Percentiles rank a stretch among this genome's conserved stretches.
These are phyloP conservation scores for Fusarium scirpi DNA, from an alignment of 2,329 filamentous ascomycete species.

Conservation along the genomic window DNA sequence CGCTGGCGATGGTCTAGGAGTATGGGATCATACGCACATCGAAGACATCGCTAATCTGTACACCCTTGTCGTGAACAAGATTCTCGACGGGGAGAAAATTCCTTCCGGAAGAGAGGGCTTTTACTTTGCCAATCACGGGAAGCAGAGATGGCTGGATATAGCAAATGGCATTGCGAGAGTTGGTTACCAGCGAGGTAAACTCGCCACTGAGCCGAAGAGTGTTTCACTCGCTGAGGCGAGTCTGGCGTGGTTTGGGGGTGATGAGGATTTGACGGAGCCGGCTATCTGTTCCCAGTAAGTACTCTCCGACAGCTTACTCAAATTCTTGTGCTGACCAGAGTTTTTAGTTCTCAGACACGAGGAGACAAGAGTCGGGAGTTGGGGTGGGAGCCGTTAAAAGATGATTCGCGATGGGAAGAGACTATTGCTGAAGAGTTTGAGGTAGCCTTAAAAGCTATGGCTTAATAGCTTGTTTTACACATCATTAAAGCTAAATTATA, in stretches of 20 bases:
- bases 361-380: conserved; percentile 1
- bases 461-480: neutral
- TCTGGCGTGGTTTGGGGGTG: neutral
- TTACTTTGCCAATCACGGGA: conserved; percentile 6
- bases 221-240: conserved; percentile 1
- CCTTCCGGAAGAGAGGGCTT: neutral
- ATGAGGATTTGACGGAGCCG: conserved; percentile 9
- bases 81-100: neutral
- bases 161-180: conserved; percentile 8
- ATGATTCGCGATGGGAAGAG: conserved; percentile 4
- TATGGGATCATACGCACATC: conserved; percentile 12
- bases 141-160: neutral
- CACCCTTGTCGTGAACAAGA: neutral
- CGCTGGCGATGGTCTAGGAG: neutral
- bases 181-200: neutral
- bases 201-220: conserved; percentile 1
- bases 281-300: conserved; percentile 11
- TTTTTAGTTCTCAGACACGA: neutral
- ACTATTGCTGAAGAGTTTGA: conserved; percentile 10
- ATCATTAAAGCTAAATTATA: neutral
- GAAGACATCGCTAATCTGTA: conserved; percentile 8
- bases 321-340: accelerated
- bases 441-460: neutral
- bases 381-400: conserved; percentile 6
- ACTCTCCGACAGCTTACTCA: accelerated